Evolutionary conservation across 2,329 filamentous ascomycete species (phyloP), one percentile per base, ranked within the genome.

Genomic region (Diaporthe eres): DNA sequence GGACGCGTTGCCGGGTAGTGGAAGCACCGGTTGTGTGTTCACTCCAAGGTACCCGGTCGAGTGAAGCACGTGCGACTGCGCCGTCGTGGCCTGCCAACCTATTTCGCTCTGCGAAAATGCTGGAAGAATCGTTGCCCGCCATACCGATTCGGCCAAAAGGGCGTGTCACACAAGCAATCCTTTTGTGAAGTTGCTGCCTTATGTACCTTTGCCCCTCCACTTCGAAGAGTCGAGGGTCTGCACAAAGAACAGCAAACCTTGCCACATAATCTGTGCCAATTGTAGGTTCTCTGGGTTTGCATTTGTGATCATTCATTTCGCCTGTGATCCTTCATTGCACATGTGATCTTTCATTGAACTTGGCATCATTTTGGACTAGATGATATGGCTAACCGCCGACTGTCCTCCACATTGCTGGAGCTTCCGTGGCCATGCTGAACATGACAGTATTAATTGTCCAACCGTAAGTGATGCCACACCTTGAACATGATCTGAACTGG

Each of bases 31-130:
- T 58, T 37, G 55, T 39, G 57, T 60, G 57, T n/a, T 22, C 34
- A 60, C 57, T 60, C 57, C 57, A 39, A 39, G 57, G 34, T 8
- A 60, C 57, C 57, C 5, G 55, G 55, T 58, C 55, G 17, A 58
- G 55, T 58, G 55, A 58, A 37, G 28, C 55, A 58, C 55, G 31
- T 58, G 37, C 55, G 22, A 19, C 31, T 58, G 4, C 31, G 55
- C 31, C 17, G 55, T 22, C 9, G 2, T 37, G 31, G 55, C 31
- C 31, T 12, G 19, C 28, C 55, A 58, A 22, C 15, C 19, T 37
- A n/a, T 58, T 37, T 22, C 31, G 55, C n/a, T 9, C n/a, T 55
- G 31, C 19, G 19, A 58, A 58, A 37, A 37, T 22, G 31, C 55
- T 58, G 55, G 31, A 58, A 22, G 9, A 37, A 15, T 58, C 13